phyloP scores from a whole-genome alignment of 2,329 filamentous ascomycete species.

The Xylaria sp. region DNA sequence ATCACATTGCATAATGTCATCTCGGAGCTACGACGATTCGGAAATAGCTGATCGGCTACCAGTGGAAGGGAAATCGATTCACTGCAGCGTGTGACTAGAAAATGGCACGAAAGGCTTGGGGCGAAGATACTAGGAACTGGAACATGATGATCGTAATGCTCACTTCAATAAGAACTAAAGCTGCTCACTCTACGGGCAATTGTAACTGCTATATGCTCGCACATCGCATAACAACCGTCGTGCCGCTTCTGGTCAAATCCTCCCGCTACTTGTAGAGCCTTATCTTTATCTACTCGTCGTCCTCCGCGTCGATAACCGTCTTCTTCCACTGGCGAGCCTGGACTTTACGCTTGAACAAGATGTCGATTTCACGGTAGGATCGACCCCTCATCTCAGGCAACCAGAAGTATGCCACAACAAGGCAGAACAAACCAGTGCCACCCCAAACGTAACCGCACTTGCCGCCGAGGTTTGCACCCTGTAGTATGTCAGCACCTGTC shows the following conservation, averaged over 20 bases:
- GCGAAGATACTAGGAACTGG: background rate
- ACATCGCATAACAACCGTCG: background rate
- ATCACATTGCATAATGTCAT: no score
- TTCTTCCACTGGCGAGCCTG: slow-evolving; percentile 65
- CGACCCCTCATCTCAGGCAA: slow-evolving; percentile 67
- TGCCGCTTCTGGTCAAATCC: background rate
- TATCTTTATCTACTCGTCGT: slow-evolving; percentile 62
- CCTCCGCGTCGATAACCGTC: slow-evolving; percentile 65
- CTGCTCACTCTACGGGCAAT: background rate
- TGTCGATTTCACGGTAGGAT: slow-evolving; percentile 71
- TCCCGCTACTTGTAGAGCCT: background rate
- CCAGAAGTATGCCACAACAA: slow-evolving; percentile 58
- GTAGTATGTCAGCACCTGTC: slow-evolving; percentile 16
- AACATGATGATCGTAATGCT: background rate
- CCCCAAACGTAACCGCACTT: slow-evolving; percentile 70
- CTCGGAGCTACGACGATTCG: no score
- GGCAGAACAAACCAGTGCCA: slow-evolving; percentile 66
- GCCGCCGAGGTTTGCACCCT: slow-evolving; percentile 58
- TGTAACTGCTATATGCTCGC: background rate
- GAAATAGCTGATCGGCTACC: no score
- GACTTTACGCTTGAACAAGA: slow-evolving; percentile 64
- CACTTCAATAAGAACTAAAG: background rate
- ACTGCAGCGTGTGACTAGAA: background rate
- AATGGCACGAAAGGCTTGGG: background rate
- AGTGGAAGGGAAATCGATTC: no score